Evolutionary conservation across 371 early-diverging fungal species (phyloP).

Genomic region (Haplosporangium sp.): DNA sequence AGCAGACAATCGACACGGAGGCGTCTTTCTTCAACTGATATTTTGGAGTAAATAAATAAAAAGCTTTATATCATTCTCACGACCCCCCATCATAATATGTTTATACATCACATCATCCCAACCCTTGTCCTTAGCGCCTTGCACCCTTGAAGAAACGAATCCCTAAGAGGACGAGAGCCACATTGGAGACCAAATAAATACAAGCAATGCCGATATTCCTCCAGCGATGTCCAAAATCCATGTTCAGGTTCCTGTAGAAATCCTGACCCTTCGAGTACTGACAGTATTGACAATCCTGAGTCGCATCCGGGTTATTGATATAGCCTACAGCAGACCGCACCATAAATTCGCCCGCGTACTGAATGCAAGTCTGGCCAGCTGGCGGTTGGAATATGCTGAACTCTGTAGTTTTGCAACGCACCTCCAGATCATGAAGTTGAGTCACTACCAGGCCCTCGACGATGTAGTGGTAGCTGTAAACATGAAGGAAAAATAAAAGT

Average conservation of each 20-base stretch:
- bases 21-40: no score
- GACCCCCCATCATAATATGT: neutral
- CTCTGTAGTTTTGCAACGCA: constrained; percentile 65
- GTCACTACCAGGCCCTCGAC: constrained; percentile 81
- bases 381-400: constrained; percentile 65
- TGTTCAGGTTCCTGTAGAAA: constrained; percentile 66
- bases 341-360: constrained; percentile 70
- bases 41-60: no score
- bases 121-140: constrained; percentile 19
- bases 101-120: neutral
- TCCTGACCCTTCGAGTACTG: constrained; percentile 70
- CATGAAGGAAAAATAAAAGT: neutral
- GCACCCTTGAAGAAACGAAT: constrained; percentile 52
- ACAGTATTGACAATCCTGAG: constrained; percentile 74
- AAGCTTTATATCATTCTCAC: neutral
- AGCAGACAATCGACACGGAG: constrained; percentile 2
- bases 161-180: constrained; percentile 61
- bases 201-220: constrained; percentile 77
- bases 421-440: constrained; percentile 67
- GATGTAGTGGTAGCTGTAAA: constrained; percentile 66
- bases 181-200: constrained; percentile 69
- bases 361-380: constrained; percentile 68
- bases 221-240: constrained; percentile 77
- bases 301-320: constrained; percentile 61
- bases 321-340: constrained; percentile 68